Evolutionary conservation across 306 rosid genomes (phyloP), one percentile per base, ranked within the genome.

Genomic region (Cucurbita ficifolia): DNA sequence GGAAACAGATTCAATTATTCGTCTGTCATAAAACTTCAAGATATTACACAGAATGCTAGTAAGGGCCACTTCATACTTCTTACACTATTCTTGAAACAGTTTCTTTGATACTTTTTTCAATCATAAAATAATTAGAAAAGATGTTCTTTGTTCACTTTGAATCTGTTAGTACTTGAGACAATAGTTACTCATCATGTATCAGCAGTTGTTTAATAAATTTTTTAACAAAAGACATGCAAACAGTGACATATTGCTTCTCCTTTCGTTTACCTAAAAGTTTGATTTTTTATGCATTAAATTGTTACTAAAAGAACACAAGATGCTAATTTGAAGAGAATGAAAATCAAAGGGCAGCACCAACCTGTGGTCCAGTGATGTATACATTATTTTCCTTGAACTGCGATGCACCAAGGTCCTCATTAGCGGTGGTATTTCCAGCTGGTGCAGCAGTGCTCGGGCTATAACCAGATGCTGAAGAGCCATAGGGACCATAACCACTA

Each of bases 301-400:
- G 33, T 2, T 29, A 29, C 33, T 29, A 29, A 29, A 29, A 29
- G 33, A 29, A 29, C 2, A 29, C 29, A 29, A 29, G 33, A 29
- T 29, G 33, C 33, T 2, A 29, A 77, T 35, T 58, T 76, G 56
- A 73, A 77, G 70, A 70, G n/a, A n/a, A 82, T 36, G n/a, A 61
- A 48, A 43, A 76, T 46, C 36, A 68, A 52, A 64, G 61, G 52
- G 51, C 52, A 70, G 63, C 29, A 79, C 82, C 60, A 81, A 94
- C 99, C 97, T 94, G 99, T 61, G 87, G 97, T 75, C 97, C 97
- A 14, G 86, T 68, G 50, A 94, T 84, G 88, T 94, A 94, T 48
- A 87, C 85, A 55, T 83, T 94, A 83, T 56, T 94, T 63, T 94
- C 99, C 83, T 90, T 94, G 83, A 89, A 94, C 83, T 86, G 96